Evolutionary conservation across 2,329 filamentous ascomycete genomes (phyloP), one percentile per base, ranked within the genome.

Genomic region (Apiospora malaysiana): DNA sequence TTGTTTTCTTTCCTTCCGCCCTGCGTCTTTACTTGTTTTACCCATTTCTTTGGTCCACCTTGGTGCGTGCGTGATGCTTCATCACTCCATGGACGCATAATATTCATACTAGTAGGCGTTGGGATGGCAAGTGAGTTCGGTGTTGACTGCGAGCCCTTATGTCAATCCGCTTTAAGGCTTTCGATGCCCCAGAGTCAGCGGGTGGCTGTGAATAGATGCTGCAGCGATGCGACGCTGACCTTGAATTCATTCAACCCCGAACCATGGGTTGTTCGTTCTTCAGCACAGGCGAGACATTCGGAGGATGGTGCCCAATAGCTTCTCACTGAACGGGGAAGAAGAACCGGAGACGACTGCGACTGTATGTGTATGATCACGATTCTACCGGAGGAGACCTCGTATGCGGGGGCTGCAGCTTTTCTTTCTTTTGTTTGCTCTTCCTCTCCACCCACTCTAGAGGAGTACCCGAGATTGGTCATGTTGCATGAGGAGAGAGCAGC

Each of bases 311-410:
- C 32, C 51, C 27, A 59, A 40, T 63, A 8, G 32, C 56, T 12
- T 32, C 32, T 63, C 32, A 63, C 56, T 21, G 27, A 63, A 63
- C 56, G 56, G 56, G 32, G 56, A 63, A 63, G 56, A 63, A 63
- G 32, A 63, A 18, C 56, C 56, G 56, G 40, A 21, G 2, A 63
- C 32, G 56, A 23, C 32, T 63, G 56, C 21, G 21, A 63, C 56
- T 37, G 18, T 63, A 63, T 37, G 56, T 63, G 56, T 63, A 63
- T 63, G 27, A 63, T 63, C 56, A 63, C 32, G 32, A 63, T 63
- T 63, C 56, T 63, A 40, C 56, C 56, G 56, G 32, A 63, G 56
- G 56, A 40, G 56, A 63, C 56, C 32, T 63, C n/a, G 21, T 63
- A n/a, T 63, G 56, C 56, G 56, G 56, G 56, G 56, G 56, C 56